Base-by-base conservation (phyloP, 306 rosid genomes). In the Cicer cuneatum region DNA sequence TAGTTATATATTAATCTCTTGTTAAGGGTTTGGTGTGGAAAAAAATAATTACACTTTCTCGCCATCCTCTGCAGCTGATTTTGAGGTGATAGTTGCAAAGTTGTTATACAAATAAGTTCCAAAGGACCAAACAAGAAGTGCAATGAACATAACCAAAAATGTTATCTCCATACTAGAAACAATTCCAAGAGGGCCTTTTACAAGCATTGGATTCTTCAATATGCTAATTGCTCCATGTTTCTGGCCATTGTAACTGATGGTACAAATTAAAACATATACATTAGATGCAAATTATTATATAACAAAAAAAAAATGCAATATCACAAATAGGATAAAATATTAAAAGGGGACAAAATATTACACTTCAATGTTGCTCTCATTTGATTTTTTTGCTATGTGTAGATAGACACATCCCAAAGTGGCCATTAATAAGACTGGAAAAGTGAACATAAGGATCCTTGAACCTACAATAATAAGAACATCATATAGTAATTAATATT, bases 111-210 rank as follows among this genome's bases (percentile, higher is more conserved):
- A 24, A 45, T 65, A 79, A 21, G 75, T 41, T 8, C 88, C 57
- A 1, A 82, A 67, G 11, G 83, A 49, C 93, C 96, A 92, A 12
- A 77, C 21, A 0, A 93, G 49, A 42, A 93, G 97, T 12, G 82
- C 87, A 29, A 90, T 56, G 85, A 93, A 89, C 92, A 93, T 90
- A 33, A 81, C 7, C 66, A 89, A 78, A 57, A 93, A 83, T 14
- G 80, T 69, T 1, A 93, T 57, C 66, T 89, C 98, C 18, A 77
- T 78, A 56, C 73, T 66, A 0, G 97, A 87, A 35, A 90, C 98
- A 51, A 93, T 89, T n/a, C 98, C 97, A 1, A 90, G 89, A 21
- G 98, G 98, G 10, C 98, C 96, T 81, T 81, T 90, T 1, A 86
- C 84, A 0, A 89, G 13, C 75, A 84, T 45, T 18, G 92, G 87